Evolutionary conservation across 352 stramenopile genomes (phyloP), one percentile per base, ranked within the genome.

Genomic region (Peronospora belbahrii): DNA sequence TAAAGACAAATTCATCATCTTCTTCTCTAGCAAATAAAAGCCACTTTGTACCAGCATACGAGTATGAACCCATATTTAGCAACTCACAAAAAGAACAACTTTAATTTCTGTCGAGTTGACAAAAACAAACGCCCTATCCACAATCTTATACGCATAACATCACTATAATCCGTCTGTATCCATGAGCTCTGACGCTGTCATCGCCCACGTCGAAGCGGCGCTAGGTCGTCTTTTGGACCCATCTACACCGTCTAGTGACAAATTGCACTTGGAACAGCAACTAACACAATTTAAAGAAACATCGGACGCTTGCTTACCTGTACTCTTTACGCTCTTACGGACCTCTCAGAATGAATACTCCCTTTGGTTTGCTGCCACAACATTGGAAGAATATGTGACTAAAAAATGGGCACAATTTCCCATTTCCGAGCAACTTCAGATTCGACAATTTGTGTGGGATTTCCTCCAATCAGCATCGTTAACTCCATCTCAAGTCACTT

Each of bases 331-430:
- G 58, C 52, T 89, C 10, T 50, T 89, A 28, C 40, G 46, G 25
- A 67, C 70, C 10, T 85, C 72, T 8, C 69, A 56, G 48, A 85
- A 74, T 56, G 72, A 87, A 63, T 87, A 85, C 52, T 60, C 71
- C 55, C 74, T 89, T 31, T 89, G 77, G 77, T 89, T 89, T 41
- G 77, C 77, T 4, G 57, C 65, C 14, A 85, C 70, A 6, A 77
- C 77, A 24, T 46, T 89, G 18, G 77, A 89, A 30, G 77, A 89
- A 58, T 87, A 87, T 55, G 70, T 89, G 2, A 70, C 73, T 20
- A 71, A 59, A 43, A 67, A 62, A 45, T 89, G 74, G 74, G 20
- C 52, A 0, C 61, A 68, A 19, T 74, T 89, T 19, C 34, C 59
- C 3, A 18, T 36, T 10, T 40, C 53, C n/a, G 59, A 89, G 41